Evolutionary conservation across 2,329 filamentous ascomycete genomes (phyloP).

Genomic region (Phialemoniopsis sp.): DNA sequence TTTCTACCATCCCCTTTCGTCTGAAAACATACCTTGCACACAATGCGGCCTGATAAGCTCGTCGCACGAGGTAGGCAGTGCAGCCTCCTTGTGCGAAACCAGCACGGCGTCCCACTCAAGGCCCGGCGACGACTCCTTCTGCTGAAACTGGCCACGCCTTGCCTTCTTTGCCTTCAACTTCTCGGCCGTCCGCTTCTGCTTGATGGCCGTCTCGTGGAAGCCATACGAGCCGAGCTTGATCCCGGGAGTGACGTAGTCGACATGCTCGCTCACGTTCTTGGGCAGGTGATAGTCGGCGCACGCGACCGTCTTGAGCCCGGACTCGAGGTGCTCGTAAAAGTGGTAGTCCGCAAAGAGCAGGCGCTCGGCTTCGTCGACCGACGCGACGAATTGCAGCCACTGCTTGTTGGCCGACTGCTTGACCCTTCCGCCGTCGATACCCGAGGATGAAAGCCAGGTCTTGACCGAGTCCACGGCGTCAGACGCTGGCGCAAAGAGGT

Average conservation of each 20-base stretch:
- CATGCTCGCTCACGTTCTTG: conserved; percentile 35
- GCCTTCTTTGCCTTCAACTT: background rate
- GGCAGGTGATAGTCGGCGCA: conserved; percentile 36
- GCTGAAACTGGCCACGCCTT: too few species aligned
- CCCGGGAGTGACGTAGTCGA: conserved; percentile 54
- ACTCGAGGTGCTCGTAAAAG: conserved; percentile 13
- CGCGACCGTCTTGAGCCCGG: conserved; percentile 7
- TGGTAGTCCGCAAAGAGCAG: conserved; percentile 18
- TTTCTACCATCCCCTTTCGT: too few species aligned
- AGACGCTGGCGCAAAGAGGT: conserved; percentile 28
- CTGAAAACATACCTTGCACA: conserved; percentile 11
- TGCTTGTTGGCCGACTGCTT: conserved; percentile 13
- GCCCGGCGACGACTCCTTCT: too few species aligned
- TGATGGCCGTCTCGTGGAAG: background rate
- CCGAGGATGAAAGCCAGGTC: conserved; percentile 24
- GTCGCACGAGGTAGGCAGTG: too few species aligned
- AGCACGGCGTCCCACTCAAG: too few species aligned
- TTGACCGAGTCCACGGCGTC: conserved; percentile 24
- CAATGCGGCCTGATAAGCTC: conserved; percentile 9
- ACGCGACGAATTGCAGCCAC: conserved; percentile 20
- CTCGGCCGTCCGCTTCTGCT: conserved; percentile 2
- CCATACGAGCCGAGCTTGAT: conserved; percentile 36
- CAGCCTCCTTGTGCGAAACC: too few species aligned
- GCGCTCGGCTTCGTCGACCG: conserved; percentile 16
- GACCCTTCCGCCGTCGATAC: conserved; percentile 17